A percentile compares a stretch with the other conserved stretches of the same genome.
Conservation (phyloP, 169 alveolate species). For the Eimeria praecox region DNA sequence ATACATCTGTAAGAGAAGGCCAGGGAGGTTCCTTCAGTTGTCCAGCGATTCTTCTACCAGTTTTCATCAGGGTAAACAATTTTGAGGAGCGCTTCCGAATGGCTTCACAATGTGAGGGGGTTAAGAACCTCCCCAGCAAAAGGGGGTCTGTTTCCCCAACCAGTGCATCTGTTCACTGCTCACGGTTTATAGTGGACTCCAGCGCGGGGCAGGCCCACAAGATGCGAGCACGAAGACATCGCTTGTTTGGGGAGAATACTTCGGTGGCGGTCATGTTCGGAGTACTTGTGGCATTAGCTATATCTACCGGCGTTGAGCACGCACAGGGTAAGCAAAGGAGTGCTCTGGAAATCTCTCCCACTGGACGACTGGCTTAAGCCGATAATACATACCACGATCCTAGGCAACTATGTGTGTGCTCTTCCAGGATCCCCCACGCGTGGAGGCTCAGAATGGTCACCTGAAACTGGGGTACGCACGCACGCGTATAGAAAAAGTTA, state of each 20-base stretch:
- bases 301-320: not conserved
- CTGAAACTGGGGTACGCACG: not conserved
- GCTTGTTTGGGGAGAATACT: not conserved
- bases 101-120: conserved; percentile 72
- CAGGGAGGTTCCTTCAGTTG: not conserved
- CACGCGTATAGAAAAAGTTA: not conserved
- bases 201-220: not conserved
- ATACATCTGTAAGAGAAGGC: not conserved
- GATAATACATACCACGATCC: not conserved
- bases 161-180: not conserved
- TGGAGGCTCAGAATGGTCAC: not conserved
- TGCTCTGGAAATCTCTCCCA: not conserved
- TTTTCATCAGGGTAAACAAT: not conserved
- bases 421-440: not conserved
- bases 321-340: conserved; percentile 37
- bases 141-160: not conserved
- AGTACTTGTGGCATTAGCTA: not conserved
- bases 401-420: not conserved
- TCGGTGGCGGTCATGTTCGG: not conserved
- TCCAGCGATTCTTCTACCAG: not conserved
- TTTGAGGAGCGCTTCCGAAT: conserved; percentile 22
- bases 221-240: conserved; percentile 8
- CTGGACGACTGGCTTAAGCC: not conserved
- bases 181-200: not conserved
- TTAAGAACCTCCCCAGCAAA: conserved; percentile 48